phyloP scores from a whole-genome alignment of 257 asterid genomes.

The Solanum medicagineum region DNA sequence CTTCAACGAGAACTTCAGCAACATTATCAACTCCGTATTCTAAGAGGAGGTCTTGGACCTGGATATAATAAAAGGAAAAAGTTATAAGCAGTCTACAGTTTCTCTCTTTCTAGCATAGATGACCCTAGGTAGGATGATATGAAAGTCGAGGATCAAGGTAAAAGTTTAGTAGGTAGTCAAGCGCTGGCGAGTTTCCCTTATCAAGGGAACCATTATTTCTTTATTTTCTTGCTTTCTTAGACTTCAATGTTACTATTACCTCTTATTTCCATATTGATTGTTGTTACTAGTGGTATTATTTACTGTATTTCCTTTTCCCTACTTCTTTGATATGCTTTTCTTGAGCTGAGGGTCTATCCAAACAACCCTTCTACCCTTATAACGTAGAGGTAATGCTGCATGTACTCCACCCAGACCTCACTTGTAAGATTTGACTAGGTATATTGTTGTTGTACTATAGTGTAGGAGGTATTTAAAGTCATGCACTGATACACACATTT shows the following conservation, averaged over 20 bases:
- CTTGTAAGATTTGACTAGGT: not conserved
- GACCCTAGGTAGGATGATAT: too few species aligned
- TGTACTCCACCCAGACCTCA: not conserved
- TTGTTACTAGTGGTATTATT: too few species aligned
- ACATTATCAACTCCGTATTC: conserved; percentile 87
- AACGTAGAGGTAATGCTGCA: not conserved
- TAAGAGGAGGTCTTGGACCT: conserved; percentile 85
- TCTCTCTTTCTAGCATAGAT: not conserved
- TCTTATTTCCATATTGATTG: too few species aligned
- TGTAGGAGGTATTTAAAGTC: not conserved
- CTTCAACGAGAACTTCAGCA: conserved; percentile 84
- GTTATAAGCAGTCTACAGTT: not conserved
- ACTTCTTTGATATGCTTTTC: not conserved
- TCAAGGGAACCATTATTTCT: too few species aligned
- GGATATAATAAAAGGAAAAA: conserved; percentile 1
- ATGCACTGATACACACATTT: not conserved
- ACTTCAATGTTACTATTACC: too few species aligned
- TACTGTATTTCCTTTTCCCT: too few species aligned
- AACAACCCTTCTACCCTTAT: not conserved
- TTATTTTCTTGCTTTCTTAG: too few species aligned
- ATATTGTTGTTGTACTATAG: not conserved
- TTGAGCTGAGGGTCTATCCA: not conserved
- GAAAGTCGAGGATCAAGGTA: too few species aligned
- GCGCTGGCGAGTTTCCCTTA: too few species aligned
- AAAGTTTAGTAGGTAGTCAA: too few species aligned